A percentile compares a stretch with the other conserved stretches of the same genome.
These are phyloP conservation scores for Scutellaria minor DNA, from an alignment of 257 asterid genomes.

Conservation along the genomic window DNA sequence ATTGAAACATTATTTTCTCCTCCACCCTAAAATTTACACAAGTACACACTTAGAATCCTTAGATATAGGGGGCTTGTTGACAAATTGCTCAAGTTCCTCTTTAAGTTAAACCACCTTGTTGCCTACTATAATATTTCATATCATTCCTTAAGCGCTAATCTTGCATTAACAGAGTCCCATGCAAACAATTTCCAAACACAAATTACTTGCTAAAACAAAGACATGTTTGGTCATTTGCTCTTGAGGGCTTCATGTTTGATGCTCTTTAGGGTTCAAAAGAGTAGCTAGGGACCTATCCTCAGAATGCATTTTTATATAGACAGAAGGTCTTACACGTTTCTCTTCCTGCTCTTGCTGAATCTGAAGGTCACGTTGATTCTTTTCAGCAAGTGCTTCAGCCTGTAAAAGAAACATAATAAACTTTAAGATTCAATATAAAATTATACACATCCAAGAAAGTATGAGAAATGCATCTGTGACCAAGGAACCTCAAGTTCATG, in stretches of 20 bases:
- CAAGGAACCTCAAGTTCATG: constrained; percentile 20
- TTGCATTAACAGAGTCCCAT: no score
- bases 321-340: constrained; percentile 65
- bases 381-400: constrained; percentile 90
- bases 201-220: neutral
- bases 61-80: neutral
- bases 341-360: constrained; percentile 82
- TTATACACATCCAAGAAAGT: neutral
- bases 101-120: neutral
- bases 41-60: neutral
- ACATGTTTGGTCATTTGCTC: no score
- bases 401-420: constrained; percentile 39
- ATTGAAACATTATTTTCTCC: constrained; percentile 11
- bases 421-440: constrained; percentile 17
- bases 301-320: constrained; percentile 10
- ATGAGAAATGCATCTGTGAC: constrained; percentile 17
- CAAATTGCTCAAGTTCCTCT: neutral
- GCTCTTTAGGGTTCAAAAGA: neutral
- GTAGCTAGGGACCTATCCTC: neutral
- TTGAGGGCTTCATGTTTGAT: neutral
- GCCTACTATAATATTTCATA: neutral
- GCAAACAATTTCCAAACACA: neutral
- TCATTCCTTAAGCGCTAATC: neutral
- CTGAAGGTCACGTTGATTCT: constrained; percentile 87
- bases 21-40: neutral